These are phyloP conservation scores for Brassica juncea DNA, from an alignment of 345 rosid genomes.

Conservation along the genomic window DNA sequence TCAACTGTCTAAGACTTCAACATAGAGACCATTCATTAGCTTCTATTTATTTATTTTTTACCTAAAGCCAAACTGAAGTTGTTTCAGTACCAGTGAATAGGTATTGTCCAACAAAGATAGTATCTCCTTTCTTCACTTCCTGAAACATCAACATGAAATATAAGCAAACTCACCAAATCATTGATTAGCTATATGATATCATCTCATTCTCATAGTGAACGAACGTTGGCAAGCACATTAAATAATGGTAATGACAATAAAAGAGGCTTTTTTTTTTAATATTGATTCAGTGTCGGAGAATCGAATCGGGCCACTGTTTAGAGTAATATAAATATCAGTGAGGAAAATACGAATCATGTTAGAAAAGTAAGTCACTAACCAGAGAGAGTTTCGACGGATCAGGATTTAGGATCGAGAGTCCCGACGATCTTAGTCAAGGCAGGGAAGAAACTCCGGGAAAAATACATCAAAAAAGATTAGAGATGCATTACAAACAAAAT, in stretches of 20 bases:
- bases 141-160: conserved; percentile 43
- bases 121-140: conserved; percentile 93
- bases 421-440: conserved; percentile 99
- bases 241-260: conserved; percentile 87
- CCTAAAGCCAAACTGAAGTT: conserved; percentile 98
- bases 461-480: conserved; percentile 1
- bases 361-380: conserved; percentile 30
- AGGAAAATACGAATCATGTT: background rate
- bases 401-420: conserved; percentile 82
- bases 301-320: conserved; percentile 79
- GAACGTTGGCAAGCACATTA: conserved; percentile 81
- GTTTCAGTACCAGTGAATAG: conserved; percentile 97
- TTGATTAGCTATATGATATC: background rate
- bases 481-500: background rate
- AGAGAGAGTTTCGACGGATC: conserved; percentile 71
- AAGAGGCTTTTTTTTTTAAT: conserved; percentile 47
- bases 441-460: conserved; percentile 77
- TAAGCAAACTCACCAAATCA: background rate
- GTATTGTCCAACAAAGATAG: conserved; percentile 92
- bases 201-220: conserved; percentile 26
- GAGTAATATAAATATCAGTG: background rate
- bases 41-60: conserved; percentile 26
- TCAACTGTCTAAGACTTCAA: background rate
- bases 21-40: background rate
- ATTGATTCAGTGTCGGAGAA: conserved; percentile 42